Base-by-base conservation (phyloP, 345 rosid species). In the Microthlaspi erraticum region DNA sequence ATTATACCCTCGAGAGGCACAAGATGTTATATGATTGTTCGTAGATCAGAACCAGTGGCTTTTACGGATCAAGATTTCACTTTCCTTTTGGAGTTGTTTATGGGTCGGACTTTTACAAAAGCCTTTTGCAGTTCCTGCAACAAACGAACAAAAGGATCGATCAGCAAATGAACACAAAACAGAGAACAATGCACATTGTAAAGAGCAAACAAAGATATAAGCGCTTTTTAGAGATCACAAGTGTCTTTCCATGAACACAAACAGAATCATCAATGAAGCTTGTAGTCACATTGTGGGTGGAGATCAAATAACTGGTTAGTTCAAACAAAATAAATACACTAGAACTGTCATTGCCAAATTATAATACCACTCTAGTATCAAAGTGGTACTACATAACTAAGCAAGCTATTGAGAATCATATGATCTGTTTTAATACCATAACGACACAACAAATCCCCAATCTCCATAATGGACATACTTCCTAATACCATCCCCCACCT, bases 101-200 rank as follows among this genome's bases (percentile, higher is more conserved):
- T 77, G 18, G 59, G 80, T 10, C 80, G 59, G 65, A 77, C 60
- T 70, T 77, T 77, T 12, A 77, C 52, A 39, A 77, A 72, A 72
- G 77, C 77, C 29, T 55, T 67, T 72, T 60, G 65, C 12, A 77
- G 42, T 29, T 77, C 81, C 81, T 77, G 66, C 57, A 74, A 58
- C 49, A 37, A 60, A 42, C 42, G 26, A 52, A 43, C 46, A 51
- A 51, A 12, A 3, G 14, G 39, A 52, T 38, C 11, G 4, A 33
- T 18, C 11, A 61, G 13, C 54, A 56, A 51, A 55, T 45, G 20
- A 16, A 36, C 38, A 38, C 44, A 36, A 36, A 46, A 33, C 2
- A 53, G 29, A 33, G 14, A 16, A 20, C 6, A 33, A 37, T 44
- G 19, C 10, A 19, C 20, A 48, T 5, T 14, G 42, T 39, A 59